Base-by-base conservation (phyloP, 495 filamentous ascomycete species). In the Chaetomium tenue region DNA sequence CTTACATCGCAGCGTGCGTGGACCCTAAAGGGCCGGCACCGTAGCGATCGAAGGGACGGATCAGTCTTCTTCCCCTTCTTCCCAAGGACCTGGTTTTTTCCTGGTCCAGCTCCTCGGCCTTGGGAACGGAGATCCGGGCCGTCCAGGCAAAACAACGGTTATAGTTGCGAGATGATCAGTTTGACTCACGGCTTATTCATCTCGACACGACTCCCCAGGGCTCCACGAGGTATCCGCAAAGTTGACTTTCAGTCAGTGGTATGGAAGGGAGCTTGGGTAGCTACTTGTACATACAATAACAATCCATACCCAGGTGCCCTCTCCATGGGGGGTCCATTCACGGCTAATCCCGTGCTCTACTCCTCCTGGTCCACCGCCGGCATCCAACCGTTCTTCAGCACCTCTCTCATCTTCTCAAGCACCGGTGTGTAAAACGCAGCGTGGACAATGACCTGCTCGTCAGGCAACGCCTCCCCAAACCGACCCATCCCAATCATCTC, bases 61-160 rank as follows among this genome's bases (percentile, higher is more conserved):
- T 50, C 46, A 50, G 20, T 50, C 46, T 50, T 50, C 8, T 23
- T 50, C 46, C 46, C 46, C 46, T 50, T 50, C 8, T 23, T 50
- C 46, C 46, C 46, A 23, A 8, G 46, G 8, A 50, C n/a, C 20
- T 23, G 46, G 46, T 50, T 50, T n/a, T 7, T 50, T 9, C 3
- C 16, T 11, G 40, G 40, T 44, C 40, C 40, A 44, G 6, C 11
- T 15, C 40, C 40, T 44, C 40, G 40, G 40, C 46, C 46, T 20
- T 50, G 46, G 46, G n/a, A 23, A 20, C n/a, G n/a, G 18, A 20
- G 2, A 50, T 50, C n/a, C 46, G 46, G 46, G 46, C n/a, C 18
- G 8, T 20, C 23, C 3, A 3, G 46, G n/a, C 46, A 11, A n/a
- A 11, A 11, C 18, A 22, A 50, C 46, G 18, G 20, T 50, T 20